Base-by-base conservation (phyloP, 805 yeast species). In the Myxozyma lipomycoides region DNA sequence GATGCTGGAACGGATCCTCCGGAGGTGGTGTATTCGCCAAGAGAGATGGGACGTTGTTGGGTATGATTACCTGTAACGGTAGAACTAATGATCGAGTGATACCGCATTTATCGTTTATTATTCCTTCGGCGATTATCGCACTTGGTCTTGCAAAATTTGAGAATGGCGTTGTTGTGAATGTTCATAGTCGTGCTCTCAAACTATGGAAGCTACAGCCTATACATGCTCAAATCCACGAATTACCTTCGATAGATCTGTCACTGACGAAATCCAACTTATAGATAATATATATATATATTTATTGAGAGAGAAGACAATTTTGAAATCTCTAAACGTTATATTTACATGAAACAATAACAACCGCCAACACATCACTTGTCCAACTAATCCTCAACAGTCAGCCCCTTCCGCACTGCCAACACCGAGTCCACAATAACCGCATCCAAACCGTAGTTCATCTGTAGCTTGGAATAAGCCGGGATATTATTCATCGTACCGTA, bases 401-500 rank as follows among this genome's bases (percentile, higher is more conserved):
- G 34, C 6, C 59, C 54, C 28, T 48, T 52, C 5, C 59, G 36
- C 5, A 55, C 59, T 15, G 59, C 59, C 62, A 90, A 73, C 1
- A 91, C 98, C 48, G 87, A 83, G 68, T 91, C 98, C 2, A 87
- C 97, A 69, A 91, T 91, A n/a, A 91, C 97, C 0, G 98, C 98
- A 73, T 91, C 98, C 10, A 91, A 96, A 6, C 98, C 98, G 2
- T 95, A 90, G 56, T 80, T 81, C 83, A 91, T 83, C 68, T 91
- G 96, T 50, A 85, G 72, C 59, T 81, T 82, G 25, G 95, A 89
- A 55, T 82, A 81, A 50, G 79, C 88, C 0, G 97, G 96, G 32
- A 80, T 81, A 62, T 91, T 91, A 67, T 91, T 91, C 64, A 78
- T 75, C 1, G 78, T 76, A 25, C 98, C 98, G 62, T 91, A 91